These are phyloP conservation scores for Pseudomonodictys pantanalensis DNA, from an alignment of 495 filamentous ascomycete genomes.

Conservation along the genomic window DNA sequence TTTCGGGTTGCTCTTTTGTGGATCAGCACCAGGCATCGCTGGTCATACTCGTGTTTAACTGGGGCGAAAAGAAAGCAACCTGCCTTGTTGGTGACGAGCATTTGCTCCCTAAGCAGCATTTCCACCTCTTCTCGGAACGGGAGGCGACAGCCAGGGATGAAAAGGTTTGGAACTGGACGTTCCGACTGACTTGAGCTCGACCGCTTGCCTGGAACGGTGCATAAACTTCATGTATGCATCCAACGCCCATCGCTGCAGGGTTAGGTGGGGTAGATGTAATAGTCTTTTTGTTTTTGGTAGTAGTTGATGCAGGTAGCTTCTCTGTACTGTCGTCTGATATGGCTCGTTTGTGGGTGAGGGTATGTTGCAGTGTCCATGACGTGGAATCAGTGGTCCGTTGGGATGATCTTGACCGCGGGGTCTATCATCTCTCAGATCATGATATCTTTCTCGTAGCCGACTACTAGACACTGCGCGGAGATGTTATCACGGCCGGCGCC, in stretches of 20 bases:
- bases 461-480: slow-evolving; percentile 9
- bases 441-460: slow-evolving; percentile 19
- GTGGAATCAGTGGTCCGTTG: slow-evolving; percentile 14
- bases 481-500: neutral
- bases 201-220: no score
- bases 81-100: no score
- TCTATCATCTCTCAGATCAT: slow-evolving; percentile 10
- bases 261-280: neutral
- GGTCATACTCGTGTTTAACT: no score
- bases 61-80: no score
- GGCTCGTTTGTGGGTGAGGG: slow-evolving; percentile 8
- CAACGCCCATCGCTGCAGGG: neutral
- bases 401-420: slow-evolving; percentile 16
- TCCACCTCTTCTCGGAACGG: no score
- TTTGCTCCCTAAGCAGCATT: no score
- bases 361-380: slow-evolving; percentile 18
- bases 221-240: neutral
- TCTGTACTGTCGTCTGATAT: slow-evolving; percentile 19
- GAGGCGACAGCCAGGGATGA: no score
- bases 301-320: slow-evolving; percentile 8
- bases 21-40: no score
- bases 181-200: no score
- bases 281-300: slow-evolving; percentile 16
- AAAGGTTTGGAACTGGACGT: no score
- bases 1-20: no score